Percentiles rank a stretch among this genome's conserved stretches.
Evolutionary conservation across 345 rosid species (phyloP).

Genomic region (Pistacia integerrima): DNA sequence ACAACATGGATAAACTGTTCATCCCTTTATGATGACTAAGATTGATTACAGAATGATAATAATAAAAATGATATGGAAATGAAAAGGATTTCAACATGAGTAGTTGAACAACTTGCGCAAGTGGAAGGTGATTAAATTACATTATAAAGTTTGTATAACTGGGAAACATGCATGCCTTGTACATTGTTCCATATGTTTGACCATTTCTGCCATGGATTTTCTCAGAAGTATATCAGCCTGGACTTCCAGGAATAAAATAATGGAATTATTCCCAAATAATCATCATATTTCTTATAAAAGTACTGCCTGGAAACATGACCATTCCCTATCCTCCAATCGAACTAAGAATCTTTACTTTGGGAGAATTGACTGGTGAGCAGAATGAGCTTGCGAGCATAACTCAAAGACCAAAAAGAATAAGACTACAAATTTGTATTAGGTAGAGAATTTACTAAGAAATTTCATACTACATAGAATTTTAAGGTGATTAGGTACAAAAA

Average conservation of each 20-base stretch:
- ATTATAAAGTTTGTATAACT: not conserved
- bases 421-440: not conserved
- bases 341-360: too few relatives aligned
- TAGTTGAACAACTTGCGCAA: slow-evolving; percentile 15
- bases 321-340: too few relatives aligned
- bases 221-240: not conserved
- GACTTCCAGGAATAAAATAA: not conserved
- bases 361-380: not conserved
- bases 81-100: not conserved
- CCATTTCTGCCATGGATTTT: not conserved
- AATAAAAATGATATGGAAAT: too few relatives aligned
- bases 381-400: not conserved
- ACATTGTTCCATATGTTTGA: slow-evolving; percentile 14
- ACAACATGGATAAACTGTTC: too few relatives aligned
- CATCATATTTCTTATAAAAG: too few relatives aligned
- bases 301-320: not conserved
- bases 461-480: not conserved
- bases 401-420: not conserved
- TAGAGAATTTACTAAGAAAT: not conserved
- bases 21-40: too few relatives aligned
- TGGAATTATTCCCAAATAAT: not conserved
- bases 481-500: not conserved
- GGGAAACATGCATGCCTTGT: not conserved
- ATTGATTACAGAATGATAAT: too few relatives aligned
- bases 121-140: not conserved